These are phyloP conservation scores for Nakazawaea sp. DNA, from an alignment of 805 yeast species.

Conservation along the genomic window DNA sequence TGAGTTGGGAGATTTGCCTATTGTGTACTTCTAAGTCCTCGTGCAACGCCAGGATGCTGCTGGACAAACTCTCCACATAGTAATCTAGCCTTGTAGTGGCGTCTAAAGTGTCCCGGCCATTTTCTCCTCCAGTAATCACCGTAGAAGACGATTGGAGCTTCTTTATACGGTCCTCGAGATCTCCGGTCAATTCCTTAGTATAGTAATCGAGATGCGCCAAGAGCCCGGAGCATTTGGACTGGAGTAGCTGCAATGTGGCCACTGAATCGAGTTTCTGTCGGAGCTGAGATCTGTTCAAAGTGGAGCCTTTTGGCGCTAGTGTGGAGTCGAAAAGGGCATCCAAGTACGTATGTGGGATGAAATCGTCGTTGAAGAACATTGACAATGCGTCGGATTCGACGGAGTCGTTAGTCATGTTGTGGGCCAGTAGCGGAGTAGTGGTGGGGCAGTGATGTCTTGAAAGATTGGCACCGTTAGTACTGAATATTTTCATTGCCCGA, in stretches of 20 bases:
- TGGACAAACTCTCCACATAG: slow-evolving; percentile 53
- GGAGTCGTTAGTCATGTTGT: too few species aligned
- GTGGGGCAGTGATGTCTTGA: too few species aligned
- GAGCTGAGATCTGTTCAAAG: slow-evolving; percentile 6
- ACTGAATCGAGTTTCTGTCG: slow-evolving; percentile 11
- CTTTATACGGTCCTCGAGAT: slow-evolving; percentile 43
- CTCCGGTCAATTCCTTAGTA: slow-evolving; percentile 49
- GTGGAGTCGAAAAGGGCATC: slow-evolving; percentile 51
- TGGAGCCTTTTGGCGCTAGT: slow-evolving; percentile 14
- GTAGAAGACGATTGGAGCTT: slow-evolving; percentile 44
- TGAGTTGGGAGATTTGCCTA: slow-evolving; percentile 15
- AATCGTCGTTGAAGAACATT: slow-evolving; percentile 65
- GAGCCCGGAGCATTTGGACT: slow-evolving; percentile 41
- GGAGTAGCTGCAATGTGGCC: slow-evolving; percentile 31
- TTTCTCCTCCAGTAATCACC: slow-evolving; percentile 21
- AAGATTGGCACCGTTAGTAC: too few species aligned
- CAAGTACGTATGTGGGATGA: slow-evolving; percentile 57
- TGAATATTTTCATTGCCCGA: too few species aligned
- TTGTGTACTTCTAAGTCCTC: slow-evolving; percentile 34
- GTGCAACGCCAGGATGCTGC: slow-evolving; percentile 50
- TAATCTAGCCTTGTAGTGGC: slow-evolving; percentile 53
- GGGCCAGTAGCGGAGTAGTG: too few species aligned
- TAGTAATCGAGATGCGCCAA: slow-evolving; percentile 56
- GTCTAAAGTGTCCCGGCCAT: slow-evolving; percentile 12
- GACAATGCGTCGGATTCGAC: slow-evolving; percentile 41